These are phyloP conservation scores for Coniochaeta sp. DNA, from an alignment of 2,329 filamentous ascomycete genomes.

Conservation along the genomic window DNA sequence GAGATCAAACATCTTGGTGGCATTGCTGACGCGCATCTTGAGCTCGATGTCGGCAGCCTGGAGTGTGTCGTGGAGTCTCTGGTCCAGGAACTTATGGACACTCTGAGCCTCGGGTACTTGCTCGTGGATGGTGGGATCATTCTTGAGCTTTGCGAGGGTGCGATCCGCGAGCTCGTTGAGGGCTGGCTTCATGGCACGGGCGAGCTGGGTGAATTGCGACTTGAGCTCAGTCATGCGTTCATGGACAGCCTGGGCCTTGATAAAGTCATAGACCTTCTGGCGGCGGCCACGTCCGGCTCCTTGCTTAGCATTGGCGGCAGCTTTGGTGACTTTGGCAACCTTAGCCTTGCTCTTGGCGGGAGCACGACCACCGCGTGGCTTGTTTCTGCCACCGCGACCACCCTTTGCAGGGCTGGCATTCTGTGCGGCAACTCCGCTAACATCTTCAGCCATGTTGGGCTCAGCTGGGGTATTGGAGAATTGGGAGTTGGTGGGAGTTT, in stretches of 20 bases:
- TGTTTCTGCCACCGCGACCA: conserved; percentile 13
- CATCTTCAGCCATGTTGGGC: not conserved
- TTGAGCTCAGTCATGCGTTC: conserved; percentile 61
- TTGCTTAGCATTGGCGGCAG: conserved; percentile 25
- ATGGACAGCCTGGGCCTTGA: conserved; percentile 48
- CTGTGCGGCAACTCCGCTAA: conserved; percentile 8
- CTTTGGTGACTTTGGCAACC: conserved; percentile 21
- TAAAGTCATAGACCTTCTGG: conserved; percentile 47
- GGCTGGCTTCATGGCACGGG: conserved; percentile 54
- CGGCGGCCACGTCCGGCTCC: conserved; percentile 36
- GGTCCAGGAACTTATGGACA: conserved; percentile 43
- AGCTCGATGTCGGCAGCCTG: conserved; percentile 13
- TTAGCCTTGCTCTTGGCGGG: conserved; percentile 7
- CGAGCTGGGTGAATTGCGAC: conserved; percentile 54
- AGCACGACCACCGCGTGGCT: conserved; percentile 7
- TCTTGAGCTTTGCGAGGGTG: conserved; percentile 47
- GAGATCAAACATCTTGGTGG: conserved; percentile 14
- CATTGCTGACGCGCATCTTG: conserved; percentile 11
- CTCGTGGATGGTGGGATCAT: conserved; percentile 44
- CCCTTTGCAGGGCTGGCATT: conserved; percentile 14
- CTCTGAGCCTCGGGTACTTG: conserved; percentile 43
- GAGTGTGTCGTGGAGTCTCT: conserved; percentile 25
- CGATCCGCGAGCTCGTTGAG: conserved; percentile 59
- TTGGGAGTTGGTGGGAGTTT: not conserved
- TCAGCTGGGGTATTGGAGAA: not conserved